Base-by-base conservation (phyloP, 257 asterid genomes). In the Petunia secreta region DNA sequence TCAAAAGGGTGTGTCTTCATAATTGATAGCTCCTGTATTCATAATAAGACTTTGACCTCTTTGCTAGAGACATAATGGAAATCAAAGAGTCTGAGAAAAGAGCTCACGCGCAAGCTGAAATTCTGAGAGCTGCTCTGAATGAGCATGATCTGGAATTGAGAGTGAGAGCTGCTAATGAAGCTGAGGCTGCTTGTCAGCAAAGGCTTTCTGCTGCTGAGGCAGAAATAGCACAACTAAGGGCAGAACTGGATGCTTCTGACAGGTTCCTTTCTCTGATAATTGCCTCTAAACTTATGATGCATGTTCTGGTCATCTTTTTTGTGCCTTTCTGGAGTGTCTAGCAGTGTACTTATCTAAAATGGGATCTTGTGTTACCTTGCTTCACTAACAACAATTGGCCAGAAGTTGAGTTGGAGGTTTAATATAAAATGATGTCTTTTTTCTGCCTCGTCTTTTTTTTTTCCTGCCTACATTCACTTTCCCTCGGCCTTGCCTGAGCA, bases 121-220 rank as follows among this genome's bases (percentile, higher is more conserved):
- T 87, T 76, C 79, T 96, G 87, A 92, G 86, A 88, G 90, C 86
- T 87, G 98, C 93, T 76, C 87, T 96, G 48, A 93, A 89, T 76
- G 99, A 96, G 73, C 98, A 96, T 82, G 86, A 92, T 84, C 91
- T 94, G 77, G 98, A 91, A 85, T 86, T 96, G 90, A 89, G 98
- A 85, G 94, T 96, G 82, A 94, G 87, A 88, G 92, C 99, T 71
- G 99, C 98, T 76, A 89, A 92, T 88, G 99, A 96, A 91, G 96
- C 97, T 78, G 98, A 96, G 88, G 89, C 87, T 53, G 99, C 97
- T 75, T 96, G 93, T 87, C 92, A 89, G 89, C 92, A 89, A 84
- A 91, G 98, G 88, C 98, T 96, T 82, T 88, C 91, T 57, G 84
- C 89, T 82, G 95, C 99, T 73, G 96, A 89, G 90, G 93, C 92